These are phyloP conservation scores for Barbarea vulgaris DNA, from an alignment of 345 rosid species.

Conservation along the genomic window DNA sequence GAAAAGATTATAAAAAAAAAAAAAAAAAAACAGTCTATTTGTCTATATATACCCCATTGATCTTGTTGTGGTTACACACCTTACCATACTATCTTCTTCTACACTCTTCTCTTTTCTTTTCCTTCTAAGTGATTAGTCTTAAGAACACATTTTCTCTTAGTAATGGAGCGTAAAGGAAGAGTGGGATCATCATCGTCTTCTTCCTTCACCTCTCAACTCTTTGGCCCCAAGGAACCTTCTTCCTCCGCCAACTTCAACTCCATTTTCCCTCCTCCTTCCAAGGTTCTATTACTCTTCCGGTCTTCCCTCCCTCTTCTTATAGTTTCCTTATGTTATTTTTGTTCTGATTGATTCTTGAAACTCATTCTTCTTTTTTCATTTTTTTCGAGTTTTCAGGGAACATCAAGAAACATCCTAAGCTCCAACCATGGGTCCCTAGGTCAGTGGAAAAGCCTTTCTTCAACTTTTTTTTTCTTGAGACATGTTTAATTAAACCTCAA, in stretches of 20 bases:
- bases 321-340: not conserved
- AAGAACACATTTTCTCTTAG: slow-evolving; percentile 4
- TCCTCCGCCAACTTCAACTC: slow-evolving; percentile 62
- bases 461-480: slow-evolving; percentile 1
- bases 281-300: slow-evolving; percentile 42
- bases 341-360: slow-evolving; percentile 8
- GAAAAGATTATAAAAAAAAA: not conserved
- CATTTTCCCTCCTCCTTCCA: slow-evolving; percentile 62
- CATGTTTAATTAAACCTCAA: not conserved
- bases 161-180: slow-evolving; percentile 61
- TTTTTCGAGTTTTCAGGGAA: slow-evolving; percentile 45
- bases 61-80: slow-evolving; percentile 18
- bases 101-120: not conserved
- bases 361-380: not conserved
- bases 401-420: slow-evolving; percentile 47
- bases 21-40: not conserved
- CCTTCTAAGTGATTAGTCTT: not conserved
- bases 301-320: not conserved
- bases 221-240: slow-evolving; percentile 63
- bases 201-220: slow-evolving; percentile 64
- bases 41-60: slow-evolving; percentile 20
- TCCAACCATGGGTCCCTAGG: slow-evolving; percentile 57
- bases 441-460: slow-evolving; percentile 32
- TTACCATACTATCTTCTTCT: slow-evolving; percentile 23
- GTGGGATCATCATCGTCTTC: slow-evolving; percentile 47